Evolutionary conservation across 2,329 filamentous ascomycete genomes (phyloP).

Genomic region (Colletotrichum godetiae): DNA sequence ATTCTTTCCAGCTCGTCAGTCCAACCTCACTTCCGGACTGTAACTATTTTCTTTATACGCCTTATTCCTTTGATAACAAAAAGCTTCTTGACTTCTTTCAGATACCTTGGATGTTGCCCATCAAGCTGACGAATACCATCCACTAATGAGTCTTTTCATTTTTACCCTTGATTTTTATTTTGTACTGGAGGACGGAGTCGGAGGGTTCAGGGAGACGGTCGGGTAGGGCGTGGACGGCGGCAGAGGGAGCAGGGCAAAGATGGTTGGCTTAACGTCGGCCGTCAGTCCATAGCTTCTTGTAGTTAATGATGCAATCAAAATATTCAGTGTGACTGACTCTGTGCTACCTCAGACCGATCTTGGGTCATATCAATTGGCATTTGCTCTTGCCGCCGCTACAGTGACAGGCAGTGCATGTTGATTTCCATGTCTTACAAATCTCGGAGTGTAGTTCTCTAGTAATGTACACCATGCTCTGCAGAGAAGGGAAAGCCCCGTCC

Average conservation of each 20-base stretch:
- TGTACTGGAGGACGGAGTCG: constrained; percentile 13
- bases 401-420: not conserved
- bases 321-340: not conserved
- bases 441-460: not conserved
- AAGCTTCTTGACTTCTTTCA: constrained; percentile 20
- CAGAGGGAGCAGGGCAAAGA: constrained; percentile 6
- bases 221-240: constrained; percentile 7
- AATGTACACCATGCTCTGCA: not conserved
- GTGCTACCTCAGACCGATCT: no score
- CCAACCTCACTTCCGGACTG: not conserved
- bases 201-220: not conserved
- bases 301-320: not conserved
- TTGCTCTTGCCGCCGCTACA: not conserved
- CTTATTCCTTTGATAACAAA: constrained; percentile 12
- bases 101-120: constrained; percentile 25
- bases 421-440: not conserved
- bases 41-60: not conserved
- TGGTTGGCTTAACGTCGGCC: not conserved
- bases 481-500: not conserved
- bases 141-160: not conserved
- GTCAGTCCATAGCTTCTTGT: not conserved
- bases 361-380: no score
- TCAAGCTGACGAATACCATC: constrained; percentile 7
- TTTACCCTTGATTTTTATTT: not conserved
- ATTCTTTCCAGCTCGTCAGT: not conserved